Conservation (phyloP, 306 rosid species). For the Casuarina glauca region DNA sequence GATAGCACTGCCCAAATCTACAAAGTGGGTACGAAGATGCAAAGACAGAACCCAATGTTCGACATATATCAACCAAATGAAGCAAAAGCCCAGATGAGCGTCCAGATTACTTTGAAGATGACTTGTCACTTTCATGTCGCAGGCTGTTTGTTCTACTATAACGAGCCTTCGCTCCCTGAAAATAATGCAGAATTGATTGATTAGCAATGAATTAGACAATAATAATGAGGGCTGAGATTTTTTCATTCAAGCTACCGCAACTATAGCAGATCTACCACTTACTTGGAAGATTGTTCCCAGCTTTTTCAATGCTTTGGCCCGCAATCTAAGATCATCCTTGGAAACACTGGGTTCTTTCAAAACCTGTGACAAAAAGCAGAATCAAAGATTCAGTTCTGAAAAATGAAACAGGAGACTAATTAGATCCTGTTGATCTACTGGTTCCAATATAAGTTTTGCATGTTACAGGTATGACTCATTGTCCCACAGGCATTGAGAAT, state of each 20-base stretch:
- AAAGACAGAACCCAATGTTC: conserved; percentile 5
- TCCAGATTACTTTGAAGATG: conserved; percentile 39
- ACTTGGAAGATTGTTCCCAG: conserved; percentile 89
- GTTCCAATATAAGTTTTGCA: not conserved
- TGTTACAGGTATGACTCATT: not conserved
- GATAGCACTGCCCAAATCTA: conserved; percentile 1
- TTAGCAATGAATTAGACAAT: conserved; percentile 16
- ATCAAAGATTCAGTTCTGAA: conserved; percentile 4
- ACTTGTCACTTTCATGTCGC: conserved; percentile 52
- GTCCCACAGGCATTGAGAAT: not conserved
- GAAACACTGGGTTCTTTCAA: conserved; percentile 71
- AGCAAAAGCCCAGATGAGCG: conserved; percentile 6
- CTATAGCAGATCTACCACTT: conserved; percentile 30
- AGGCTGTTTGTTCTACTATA: conserved; percentile 82
- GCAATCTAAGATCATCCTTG: conserved; percentile 61
- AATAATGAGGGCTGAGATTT: conserved; percentile 5
- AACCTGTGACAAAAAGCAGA: conserved; percentile 53
- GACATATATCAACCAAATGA: conserved; percentile 13
- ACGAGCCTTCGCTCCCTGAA: conserved; percentile 74
- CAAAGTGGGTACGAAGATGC: not conserved
- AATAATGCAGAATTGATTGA: conserved; percentile 25
- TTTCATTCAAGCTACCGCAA: not conserved
- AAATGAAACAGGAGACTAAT: not conserved
- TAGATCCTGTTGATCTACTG: not conserved
- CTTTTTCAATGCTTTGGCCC: conserved; percentile 73